Evolutionary conservation across 2,329 filamentous ascomycete genomes (phyloP).

Genomic region (Amylocarpus encephaloides): DNA sequence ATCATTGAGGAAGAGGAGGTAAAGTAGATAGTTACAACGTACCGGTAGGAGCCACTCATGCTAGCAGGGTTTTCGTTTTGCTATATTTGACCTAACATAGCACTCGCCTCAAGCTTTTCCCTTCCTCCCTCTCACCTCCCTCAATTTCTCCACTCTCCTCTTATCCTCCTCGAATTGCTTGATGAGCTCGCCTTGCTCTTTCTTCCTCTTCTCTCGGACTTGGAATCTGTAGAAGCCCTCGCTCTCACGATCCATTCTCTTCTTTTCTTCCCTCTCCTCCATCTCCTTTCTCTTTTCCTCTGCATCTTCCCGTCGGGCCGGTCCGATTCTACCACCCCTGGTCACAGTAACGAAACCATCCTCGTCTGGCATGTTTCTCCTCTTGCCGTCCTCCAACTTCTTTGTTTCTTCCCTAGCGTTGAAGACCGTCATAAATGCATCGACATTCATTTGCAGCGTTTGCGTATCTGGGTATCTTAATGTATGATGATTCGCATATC

Average conservation of each 20-base stretch:
- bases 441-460: conserved; percentile 65
- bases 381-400: conserved; percentile 53
- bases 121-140: conserved; percentile 51
- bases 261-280: conserved; percentile 58
- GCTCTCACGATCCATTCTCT: conserved; percentile 57
- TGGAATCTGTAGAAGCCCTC: conserved; percentile 82
- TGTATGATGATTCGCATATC: conserved; percentile 58
- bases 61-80: neutral
- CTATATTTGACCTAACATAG: neutral
- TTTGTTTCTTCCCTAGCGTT: conserved; percentile 62
- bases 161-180: conserved; percentile 72
- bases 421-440: conserved; percentile 83
- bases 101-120: conserved; percentile 42
- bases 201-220: conserved; percentile 71
- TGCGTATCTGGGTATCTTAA: conserved; percentile 64
- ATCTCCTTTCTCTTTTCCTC: conserved; percentile 53
- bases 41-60: neutral
- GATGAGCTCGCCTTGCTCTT: conserved; percentile 61
- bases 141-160: conserved; percentile 65
- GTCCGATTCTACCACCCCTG: conserved; percentile 66
- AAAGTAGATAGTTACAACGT: conserved; percentile 3
- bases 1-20: conserved; percentile 33
- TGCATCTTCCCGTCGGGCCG: conserved; percentile 66
- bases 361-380: conserved; percentile 78
- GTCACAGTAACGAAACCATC: conserved; percentile 94